Evolutionary conservation across 768 basidiomycete species (phyloP).

Genomic region (Galerina marginata): DNA sequence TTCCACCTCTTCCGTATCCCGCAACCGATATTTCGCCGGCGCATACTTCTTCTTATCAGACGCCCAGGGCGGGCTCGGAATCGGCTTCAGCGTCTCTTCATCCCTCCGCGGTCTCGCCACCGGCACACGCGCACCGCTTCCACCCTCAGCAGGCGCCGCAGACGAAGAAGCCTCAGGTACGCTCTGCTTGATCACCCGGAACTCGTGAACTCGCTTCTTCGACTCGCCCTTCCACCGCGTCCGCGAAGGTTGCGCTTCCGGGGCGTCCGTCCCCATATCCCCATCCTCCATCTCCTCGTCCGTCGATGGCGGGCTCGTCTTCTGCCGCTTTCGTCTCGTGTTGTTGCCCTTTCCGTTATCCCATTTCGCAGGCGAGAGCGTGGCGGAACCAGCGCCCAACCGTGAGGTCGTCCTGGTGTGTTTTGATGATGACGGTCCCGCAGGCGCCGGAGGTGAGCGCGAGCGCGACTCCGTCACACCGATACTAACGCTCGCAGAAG

Average conservation of each 20-base stretch:
- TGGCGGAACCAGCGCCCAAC: background rate
- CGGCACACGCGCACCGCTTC: background rate
- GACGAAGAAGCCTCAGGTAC: background rate
- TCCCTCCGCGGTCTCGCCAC: conserved; percentile 3
- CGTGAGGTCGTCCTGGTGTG: background rate
- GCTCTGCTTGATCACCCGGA: conserved; percentile 7
- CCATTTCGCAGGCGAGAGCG: conserved; percentile 4
- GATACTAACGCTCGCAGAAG: no score
- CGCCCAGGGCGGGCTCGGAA: conserved; percentile 26
- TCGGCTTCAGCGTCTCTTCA: conserved; percentile 13
- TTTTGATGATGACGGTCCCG: background rate
- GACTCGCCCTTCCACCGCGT: background rate
- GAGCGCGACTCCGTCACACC: background rate
- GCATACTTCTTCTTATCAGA: conserved; percentile 9
- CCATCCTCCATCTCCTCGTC: background rate
- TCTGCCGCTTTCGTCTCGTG: background rate
- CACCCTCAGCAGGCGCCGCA: background rate
- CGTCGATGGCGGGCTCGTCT: background rate
- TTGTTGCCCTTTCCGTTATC: background rate
- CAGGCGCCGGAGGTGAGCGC: background rate
- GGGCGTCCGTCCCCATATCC: background rate
- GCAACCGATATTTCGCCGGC: conserved; percentile 5
- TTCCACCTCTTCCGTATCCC: background rate
- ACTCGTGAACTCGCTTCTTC: conserved; percentile 1
- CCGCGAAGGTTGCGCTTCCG: conserved; percentile 3